A percentile compares a stretch with the other conserved stretches of the same genome.
phyloP scores from a whole-genome alignment of 2,329 filamentous ascomycete genomes.

The Penicillium sp. region DNA sequence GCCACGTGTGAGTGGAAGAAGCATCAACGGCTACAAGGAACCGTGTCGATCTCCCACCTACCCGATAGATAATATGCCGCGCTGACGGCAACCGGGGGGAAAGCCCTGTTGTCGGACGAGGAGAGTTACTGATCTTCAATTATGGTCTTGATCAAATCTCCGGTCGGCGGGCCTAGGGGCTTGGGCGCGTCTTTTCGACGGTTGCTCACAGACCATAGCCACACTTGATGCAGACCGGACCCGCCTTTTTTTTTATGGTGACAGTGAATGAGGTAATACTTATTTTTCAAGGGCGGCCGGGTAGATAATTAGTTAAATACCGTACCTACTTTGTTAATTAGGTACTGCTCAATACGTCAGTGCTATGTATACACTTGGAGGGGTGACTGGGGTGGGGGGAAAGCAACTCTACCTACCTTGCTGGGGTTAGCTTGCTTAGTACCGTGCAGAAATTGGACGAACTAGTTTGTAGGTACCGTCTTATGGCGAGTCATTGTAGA shows the following conservation, averaged over 20 bases:
- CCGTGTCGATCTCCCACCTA: conserved; percentile 43
- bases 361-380: background rate
- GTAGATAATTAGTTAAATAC: background rate
- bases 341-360: background rate
- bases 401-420: conserved; percentile 1
- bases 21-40: conserved; percentile 45
- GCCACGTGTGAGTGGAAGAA: conserved; percentile 43
- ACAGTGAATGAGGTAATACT: conserved; percentile 12
- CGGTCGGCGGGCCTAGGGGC: conserved; percentile 14
- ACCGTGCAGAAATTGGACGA: conserved; percentile 16
- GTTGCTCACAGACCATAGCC: conserved; percentile 17
- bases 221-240: conserved; percentile 21
- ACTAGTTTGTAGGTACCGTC: background rate
- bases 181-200: conserved; percentile 16
- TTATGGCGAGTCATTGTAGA: conserved; percentile 1
- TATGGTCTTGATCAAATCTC: conserved; percentile 26
- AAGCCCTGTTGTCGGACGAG: conserved; percentile 20
- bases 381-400: conserved; percentile 11
- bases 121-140: conserved; percentile 26
- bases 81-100: conserved; percentile 15
- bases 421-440: conserved; percentile 5
- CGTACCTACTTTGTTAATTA: background rate
- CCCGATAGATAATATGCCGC: conserved; percentile 32
- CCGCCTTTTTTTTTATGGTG: conserved; percentile 15
- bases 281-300: conserved; percentile 6